phyloP scores from a whole-genome alignment of 495 filamentous ascomycete genomes.

The Hyaloscypha variabilis region DNA sequence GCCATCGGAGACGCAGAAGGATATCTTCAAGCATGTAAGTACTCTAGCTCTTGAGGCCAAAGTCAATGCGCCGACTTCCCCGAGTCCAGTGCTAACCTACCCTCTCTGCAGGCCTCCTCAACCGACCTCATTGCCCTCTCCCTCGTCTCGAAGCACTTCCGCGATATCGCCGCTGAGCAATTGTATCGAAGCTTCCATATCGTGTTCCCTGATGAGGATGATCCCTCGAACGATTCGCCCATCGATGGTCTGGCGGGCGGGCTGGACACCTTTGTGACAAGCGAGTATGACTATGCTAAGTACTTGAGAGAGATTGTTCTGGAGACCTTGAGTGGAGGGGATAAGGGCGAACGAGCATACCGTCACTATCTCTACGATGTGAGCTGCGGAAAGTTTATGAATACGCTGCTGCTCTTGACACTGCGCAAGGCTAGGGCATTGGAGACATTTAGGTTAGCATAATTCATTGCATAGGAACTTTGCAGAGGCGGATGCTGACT shows the following conservation, averaged over 20 bases:
- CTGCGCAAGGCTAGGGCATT: constrained; percentile 53
- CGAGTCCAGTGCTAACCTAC: background rate
- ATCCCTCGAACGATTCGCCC: constrained; percentile 43
- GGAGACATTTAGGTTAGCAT: constrained; percentile 56
- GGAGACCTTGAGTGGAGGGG: constrained; percentile 48
- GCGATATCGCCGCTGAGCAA: constrained; percentile 54
- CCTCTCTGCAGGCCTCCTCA: constrained; percentile 36
- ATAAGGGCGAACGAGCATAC: constrained; percentile 48
- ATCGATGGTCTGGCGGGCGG: constrained; percentile 56
- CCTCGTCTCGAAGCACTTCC: constrained; percentile 56
- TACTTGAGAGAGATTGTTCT: constrained; percentile 53
- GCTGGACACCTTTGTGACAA: constrained; percentile 60
- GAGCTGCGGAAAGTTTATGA: constrained; percentile 63
- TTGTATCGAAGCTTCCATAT: constrained; percentile 62
- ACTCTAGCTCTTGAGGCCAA: background rate
- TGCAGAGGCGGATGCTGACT: constrained; percentile 12
- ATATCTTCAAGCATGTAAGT: constrained; percentile 52
- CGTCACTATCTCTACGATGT: constrained; percentile 46
- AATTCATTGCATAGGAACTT: background rate
- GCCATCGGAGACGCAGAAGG: constrained; percentile 52
- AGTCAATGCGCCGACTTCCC: background rate
- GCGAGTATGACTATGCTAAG: constrained; percentile 61
- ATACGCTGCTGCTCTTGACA: constrained; percentile 58
- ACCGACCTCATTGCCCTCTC: constrained; percentile 55
- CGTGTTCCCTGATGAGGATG: constrained; percentile 57